Conservation (phyloP, 495 filamentous ascomycete species). For the Xylaria palmicola region DNA sequence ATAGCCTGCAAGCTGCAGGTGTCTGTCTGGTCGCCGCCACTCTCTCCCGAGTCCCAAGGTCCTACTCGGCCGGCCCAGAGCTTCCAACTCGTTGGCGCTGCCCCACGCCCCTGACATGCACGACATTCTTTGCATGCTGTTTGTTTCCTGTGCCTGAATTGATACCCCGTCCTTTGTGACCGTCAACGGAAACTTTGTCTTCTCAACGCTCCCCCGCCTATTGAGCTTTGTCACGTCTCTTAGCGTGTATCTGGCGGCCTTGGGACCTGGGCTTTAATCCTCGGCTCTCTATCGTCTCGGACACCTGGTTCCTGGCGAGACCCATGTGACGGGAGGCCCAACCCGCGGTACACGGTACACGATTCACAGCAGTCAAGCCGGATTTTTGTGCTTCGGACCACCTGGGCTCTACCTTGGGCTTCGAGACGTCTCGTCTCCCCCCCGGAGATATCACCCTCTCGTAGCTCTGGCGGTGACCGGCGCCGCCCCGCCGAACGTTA, state of each 20-base stretch:
- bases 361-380: not conserved
- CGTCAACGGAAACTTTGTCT: too few relatives aligned
- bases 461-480: conserved; percentile 36
- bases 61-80: not conserved
- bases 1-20: not conserved
- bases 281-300: not conserved
- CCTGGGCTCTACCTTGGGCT: not conserved
- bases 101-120: not conserved
- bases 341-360: not conserved
- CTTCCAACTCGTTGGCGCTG: not conserved
- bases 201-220: not conserved
- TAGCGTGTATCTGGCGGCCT: not conserved
- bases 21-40: too few relatives aligned
- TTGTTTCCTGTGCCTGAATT: not conserved
- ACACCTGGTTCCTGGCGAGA: not conserved
- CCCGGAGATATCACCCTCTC: conserved; percentile 18
- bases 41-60: too few relatives aligned
- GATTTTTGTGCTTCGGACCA: not conserved
- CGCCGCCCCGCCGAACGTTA: conserved; percentile 23
- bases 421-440: not conserved
- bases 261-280: not conserved
- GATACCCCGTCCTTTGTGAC: not conserved
- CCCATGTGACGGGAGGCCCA: not conserved
- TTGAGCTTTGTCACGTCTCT: not conserved
- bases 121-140: not conserved